These are phyloP conservation scores for Syzygium malaccense DNA, from an alignment of 441 rosid species.

Conservation along the genomic window DNA sequence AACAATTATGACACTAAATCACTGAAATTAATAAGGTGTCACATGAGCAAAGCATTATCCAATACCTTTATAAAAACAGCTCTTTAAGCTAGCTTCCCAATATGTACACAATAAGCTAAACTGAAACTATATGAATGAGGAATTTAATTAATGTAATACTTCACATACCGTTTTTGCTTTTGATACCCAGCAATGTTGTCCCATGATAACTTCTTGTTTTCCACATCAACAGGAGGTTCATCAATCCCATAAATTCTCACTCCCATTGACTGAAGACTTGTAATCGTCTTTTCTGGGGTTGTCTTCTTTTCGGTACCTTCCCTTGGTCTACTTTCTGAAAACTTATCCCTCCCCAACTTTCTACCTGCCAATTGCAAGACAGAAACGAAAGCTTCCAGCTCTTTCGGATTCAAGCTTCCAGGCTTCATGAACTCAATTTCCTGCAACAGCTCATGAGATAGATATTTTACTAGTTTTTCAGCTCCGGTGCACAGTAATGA, in stretches of 20 bases:
- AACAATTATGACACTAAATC: background rate
- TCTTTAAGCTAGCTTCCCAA: background rate
- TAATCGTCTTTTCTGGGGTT: constrained; percentile 42
- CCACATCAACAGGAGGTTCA: constrained; percentile 31
- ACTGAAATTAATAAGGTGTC: background rate
- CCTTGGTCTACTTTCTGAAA: constrained; percentile 26
- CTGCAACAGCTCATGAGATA: constrained; percentile 22
- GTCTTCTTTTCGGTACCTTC: constrained; percentile 30
- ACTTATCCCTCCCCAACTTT: constrained; percentile 31
- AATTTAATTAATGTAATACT: background rate
- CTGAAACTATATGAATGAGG: background rate
- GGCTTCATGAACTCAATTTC: constrained; percentile 87
- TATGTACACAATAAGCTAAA: background rate
- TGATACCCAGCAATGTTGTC: constrained; percentile 91
- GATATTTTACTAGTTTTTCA: background rate
- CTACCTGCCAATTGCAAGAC: constrained; percentile 58
- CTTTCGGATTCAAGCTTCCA: constrained; percentile 66
- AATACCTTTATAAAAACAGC: background rate
- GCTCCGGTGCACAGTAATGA: background rate
- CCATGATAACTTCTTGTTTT: constrained; percentile 61
- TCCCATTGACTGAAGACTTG: constrained; percentile 78
- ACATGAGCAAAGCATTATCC: background rate
- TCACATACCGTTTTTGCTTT: constrained; percentile 72
- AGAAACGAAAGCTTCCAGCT: constrained; percentile 87
- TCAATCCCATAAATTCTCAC: constrained; percentile 81